These are phyloP conservation scores for Scleromitrula shiraiana DNA, from an alignment of 2,329 filamentous ascomycete genomes.

Conservation along the genomic window DNA sequence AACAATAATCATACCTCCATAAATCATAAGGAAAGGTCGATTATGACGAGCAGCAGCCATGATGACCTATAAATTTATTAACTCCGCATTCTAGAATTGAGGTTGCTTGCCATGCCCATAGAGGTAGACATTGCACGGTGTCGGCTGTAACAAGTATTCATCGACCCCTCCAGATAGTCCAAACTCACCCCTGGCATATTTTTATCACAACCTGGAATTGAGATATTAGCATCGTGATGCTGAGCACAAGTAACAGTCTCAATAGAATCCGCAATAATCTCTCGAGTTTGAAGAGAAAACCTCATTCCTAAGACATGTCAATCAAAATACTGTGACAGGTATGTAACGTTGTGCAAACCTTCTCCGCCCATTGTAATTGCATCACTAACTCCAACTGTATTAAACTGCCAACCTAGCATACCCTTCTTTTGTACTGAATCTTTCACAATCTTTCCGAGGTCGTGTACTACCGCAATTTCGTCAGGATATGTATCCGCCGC, in stretches of 20 bases:
- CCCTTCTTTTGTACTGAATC: slow-evolving; percentile 68
- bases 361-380: slow-evolving; percentile 83
- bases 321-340: slow-evolving; percentile 3
- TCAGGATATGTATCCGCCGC: background rate
- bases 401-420: slow-evolving; percentile 63
- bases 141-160: too few relatives aligned
- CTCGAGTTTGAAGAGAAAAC: slow-evolving; percentile 81
- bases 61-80: slow-evolving; percentile 33
- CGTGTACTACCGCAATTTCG: slow-evolving; percentile 51
- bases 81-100: too few relatives aligned
- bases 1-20: slow-evolving; percentile 42
- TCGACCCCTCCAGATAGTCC: background rate
- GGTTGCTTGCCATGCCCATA: too few relatives aligned
- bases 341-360: slow-evolving; percentile 41
- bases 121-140: too few relatives aligned
- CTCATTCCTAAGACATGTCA: slow-evolving; percentile 62
- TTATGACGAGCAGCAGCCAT: slow-evolving; percentile 92
- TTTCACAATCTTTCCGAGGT: slow-evolving; percentile 83
- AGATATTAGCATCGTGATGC: slow-evolving; percentile 86
- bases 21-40: slow-evolving; percentile 89
- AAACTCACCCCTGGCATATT: slow-evolving; percentile 71
- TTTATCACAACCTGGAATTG: slow-evolving; percentile 92
- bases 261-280: slow-evolving; percentile 90
- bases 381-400: slow-evolving; percentile 55
- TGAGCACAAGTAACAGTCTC: slow-evolving; percentile 85